Evolutionary conservation across 192 early-diverging fungal genomes (phyloP).

Genomic region (Helicostylum pulchrum): DNA sequence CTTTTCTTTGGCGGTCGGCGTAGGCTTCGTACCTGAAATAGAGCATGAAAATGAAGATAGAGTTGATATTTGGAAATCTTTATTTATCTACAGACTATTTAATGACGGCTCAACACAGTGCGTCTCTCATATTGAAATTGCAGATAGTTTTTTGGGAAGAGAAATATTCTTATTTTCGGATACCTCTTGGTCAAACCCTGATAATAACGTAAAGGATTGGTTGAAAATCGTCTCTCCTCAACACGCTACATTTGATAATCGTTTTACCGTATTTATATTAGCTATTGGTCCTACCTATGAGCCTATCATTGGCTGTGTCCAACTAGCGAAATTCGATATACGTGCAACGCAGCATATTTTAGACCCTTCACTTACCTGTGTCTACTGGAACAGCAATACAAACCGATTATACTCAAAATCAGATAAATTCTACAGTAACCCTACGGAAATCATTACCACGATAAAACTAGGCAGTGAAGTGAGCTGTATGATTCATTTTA

Average conservation of each 20-base stretch:
- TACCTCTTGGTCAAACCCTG: constrained; percentile 12
- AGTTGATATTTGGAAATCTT: constrained; percentile 27
- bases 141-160: constrained; percentile 25
- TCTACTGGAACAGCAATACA: constrained; percentile 6
- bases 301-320: constrained; percentile 1
- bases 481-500: constrained; percentile 31
- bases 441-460: constrained; percentile 6
- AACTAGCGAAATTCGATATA: constrained; percentile 3
- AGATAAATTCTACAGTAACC: not conserved
- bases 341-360: constrained; percentile 3
- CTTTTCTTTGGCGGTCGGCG: constrained; percentile 33
- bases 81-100: constrained; percentile 34
- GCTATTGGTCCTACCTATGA: constrained; percentile 23
- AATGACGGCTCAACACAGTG: constrained; percentile 31
- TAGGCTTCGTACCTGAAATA: constrained; percentile 7
- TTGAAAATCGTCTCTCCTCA: constrained; percentile 21
- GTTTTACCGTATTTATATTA: constrained; percentile 11
- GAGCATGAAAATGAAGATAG: constrained; percentile 21
- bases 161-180: constrained; percentile 34
- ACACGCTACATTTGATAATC: not conserved
- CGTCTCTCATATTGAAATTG: constrained; percentile 19
- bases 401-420: too few species aligned
- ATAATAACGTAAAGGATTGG: constrained; percentile 7
- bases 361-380: constrained; percentile 14
- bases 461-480: constrained; percentile 14